Conservation (phyloP, 2,329 filamentous ascomycete genomes). For the Stagonosporopsis rhizophila region DNA sequence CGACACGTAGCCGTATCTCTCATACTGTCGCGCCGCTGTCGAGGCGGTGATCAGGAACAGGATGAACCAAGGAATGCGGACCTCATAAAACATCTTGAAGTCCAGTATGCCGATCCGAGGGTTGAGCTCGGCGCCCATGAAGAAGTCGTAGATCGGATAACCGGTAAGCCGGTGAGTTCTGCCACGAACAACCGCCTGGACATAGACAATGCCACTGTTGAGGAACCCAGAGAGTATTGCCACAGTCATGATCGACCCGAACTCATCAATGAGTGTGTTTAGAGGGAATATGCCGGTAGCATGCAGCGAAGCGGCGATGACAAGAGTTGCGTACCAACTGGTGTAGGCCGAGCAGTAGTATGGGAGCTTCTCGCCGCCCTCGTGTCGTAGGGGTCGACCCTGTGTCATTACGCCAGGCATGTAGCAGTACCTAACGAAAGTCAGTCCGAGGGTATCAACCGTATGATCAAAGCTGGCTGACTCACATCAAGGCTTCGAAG, state of each 20-base stretch:
- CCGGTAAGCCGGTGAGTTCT: constrained; percentile 91
- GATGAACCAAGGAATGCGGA: constrained; percentile 89
- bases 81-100: constrained; percentile 95
- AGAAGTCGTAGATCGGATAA: constrained; percentile 81
- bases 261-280: constrained; percentile 92
- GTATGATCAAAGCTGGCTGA: constrained; percentile 75
- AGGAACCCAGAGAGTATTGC: constrained; percentile 88
- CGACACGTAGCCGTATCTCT: constrained; percentile 82
- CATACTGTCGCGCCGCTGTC: constrained; percentile 79
- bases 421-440: constrained; percentile 55
- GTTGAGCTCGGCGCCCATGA: constrained; percentile 88
- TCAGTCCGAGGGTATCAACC: constrained; percentile 69
- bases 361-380: constrained; percentile 80
- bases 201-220: constrained; percentile 82
- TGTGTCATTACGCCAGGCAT: constrained; percentile 84
- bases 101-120: constrained; percentile 81
- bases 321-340: constrained; percentile 86
- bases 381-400: constrained; percentile 84
- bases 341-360: constrained; percentile 93
- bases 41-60: constrained; percentile 77
- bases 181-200: constrained; percentile 79
- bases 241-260: constrained; percentile 88
- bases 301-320: constrained; percentile 72
- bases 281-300: constrained; percentile 83
- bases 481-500: constrained; percentile 14